Conservation (phyloP, 2,329 filamentous ascomycete species). For the Bipolaris bicolor region DNA sequence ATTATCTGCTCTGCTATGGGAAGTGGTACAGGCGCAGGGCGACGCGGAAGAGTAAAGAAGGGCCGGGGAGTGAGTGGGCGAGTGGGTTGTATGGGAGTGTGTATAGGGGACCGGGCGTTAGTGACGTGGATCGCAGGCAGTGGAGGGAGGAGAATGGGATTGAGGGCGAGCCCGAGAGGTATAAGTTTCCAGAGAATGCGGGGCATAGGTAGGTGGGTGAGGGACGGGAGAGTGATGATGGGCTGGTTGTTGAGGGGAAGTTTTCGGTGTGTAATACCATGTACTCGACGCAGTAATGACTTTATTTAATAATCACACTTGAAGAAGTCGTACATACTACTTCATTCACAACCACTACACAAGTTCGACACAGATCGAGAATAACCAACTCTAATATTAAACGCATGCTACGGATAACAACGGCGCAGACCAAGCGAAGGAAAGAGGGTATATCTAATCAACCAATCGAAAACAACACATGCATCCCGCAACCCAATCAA, state of each 20-base stretch:
- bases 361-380: not conserved
- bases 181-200: constrained; percentile 17
- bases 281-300: too few relatives aligned
- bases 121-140: constrained; percentile 58
- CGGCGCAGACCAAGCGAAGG: constrained; percentile 16
- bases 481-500: not conserved
- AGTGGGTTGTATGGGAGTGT: constrained; percentile 64
- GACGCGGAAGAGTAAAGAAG: constrained; percentile 52
- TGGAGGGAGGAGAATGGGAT: constrained; percentile 58
- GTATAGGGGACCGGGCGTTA: constrained; percentile 65
- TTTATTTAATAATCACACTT: not conserved
- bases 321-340: not conserved
- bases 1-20: constrained; percentile 66
- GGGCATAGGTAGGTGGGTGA: constrained; percentile 15
- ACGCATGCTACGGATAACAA: not conserved
- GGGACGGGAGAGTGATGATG: not conserved
- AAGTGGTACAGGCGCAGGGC: constrained; percentile 62
- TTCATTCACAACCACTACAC: not conserved
- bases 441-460: constrained; percentile 32
- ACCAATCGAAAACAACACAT: constrained; percentile 21
- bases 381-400: not conserved
- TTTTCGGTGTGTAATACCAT: too few relatives aligned
- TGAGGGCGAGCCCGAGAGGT: constrained; percentile 18
- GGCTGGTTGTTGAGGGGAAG: not conserved
- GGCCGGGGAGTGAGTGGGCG: constrained; percentile 62